Conservation (phyloP, 768 basidiomycete genomes). For the Pisolithus marmoratus region DNA sequence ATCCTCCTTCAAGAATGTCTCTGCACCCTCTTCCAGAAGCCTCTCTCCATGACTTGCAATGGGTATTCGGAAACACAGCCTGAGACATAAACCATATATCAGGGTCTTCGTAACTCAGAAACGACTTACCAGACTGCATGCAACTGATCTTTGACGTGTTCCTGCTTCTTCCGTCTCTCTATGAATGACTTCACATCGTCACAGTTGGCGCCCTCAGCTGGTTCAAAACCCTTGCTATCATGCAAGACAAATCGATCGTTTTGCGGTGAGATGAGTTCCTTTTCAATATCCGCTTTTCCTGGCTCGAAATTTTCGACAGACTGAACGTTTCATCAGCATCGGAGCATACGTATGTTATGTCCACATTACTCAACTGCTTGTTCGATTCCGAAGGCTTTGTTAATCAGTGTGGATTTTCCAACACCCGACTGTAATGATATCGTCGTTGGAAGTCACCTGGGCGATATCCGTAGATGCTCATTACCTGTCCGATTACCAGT, state of each 20-base stretch:
- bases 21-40: not conserved
- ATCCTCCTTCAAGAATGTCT: not conserved
- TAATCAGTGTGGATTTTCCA: conserved; percentile 5
- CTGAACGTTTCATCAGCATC: not conserved
- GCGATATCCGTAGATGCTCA: not conserved
- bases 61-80: not conserved
- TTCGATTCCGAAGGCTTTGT: not conserved
- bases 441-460: not conserved
- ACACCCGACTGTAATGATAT: not conserved
- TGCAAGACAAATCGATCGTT: not conserved
- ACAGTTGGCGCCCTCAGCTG: not conserved
- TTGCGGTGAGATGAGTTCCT: not conserved
- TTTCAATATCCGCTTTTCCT: not conserved
- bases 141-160: not conserved
- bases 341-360: not conserved
- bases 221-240: not conserved
- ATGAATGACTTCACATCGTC: not conserved
- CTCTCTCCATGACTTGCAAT: not conserved
- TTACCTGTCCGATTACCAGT: conserved; percentile 5
- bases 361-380: not conserved
- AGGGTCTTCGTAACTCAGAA: not conserved
- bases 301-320: not conserved
- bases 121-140: not conserved
- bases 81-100: not conserved
- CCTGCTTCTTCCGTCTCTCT: not conserved